These are phyloP conservation scores for Podila epigama DNA, from an alignment of 192 early-diverging fungal species.

Conservation along the genomic window DNA sequence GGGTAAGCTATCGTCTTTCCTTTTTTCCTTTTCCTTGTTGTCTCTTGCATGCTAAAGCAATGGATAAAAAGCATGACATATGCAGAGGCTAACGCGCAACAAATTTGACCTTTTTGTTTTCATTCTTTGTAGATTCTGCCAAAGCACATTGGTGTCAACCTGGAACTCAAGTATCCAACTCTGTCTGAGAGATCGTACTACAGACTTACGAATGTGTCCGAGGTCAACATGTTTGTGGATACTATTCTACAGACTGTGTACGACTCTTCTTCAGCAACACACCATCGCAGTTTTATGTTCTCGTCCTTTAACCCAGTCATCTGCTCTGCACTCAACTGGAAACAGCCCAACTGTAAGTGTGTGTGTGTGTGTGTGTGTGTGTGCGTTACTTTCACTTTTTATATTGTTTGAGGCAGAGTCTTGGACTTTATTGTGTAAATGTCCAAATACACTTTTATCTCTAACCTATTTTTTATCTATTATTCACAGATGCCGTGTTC, in stretches of 20 bases:
- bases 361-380: no score
- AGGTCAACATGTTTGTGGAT: conserved; percentile 90
- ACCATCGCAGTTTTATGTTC: conserved; percentile 69
- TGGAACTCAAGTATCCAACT: conserved; percentile 92
- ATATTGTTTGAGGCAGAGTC: no score
- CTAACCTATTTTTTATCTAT: not conserved
- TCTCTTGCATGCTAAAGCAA: no score
- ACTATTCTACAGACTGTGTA: conserved; percentile 88
- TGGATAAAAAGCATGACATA: no score
- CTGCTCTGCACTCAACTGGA: conserved; percentile 97
- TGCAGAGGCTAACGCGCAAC: no score
- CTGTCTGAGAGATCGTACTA: conserved; percentile 59
- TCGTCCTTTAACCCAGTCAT: conserved; percentile 90
- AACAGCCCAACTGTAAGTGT: conserved; percentile 96
- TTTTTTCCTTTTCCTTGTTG: no score
- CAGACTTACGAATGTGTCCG: conserved; percentile 64
- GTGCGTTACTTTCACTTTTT: no score
- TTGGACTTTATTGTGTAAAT: no score
- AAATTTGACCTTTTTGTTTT: not conserved
- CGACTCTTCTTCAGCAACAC: conserved; percentile 62
- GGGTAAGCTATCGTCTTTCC: conserved; percentile 57
- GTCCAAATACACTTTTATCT: no score
- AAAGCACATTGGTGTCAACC: conserved; percentile 75
- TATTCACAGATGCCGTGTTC: conserved; percentile 82
- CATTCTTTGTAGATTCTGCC: conserved; percentile 65